Evolutionary conservation across 108 stramenopile species (phyloP).

Genomic region (Nitzschia sp.): DNA sequence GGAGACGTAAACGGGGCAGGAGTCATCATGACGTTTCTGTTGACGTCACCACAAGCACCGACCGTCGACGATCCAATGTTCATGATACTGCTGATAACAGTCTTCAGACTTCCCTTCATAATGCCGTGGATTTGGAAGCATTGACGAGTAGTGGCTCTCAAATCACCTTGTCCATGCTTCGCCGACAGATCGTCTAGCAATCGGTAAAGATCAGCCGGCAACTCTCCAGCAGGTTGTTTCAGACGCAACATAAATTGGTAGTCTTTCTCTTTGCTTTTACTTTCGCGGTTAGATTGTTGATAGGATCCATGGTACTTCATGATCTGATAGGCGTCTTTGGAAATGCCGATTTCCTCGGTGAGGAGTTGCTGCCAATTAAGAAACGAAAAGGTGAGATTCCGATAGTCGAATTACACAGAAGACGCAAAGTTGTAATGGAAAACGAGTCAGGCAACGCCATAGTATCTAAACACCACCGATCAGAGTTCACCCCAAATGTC

Average conservation of each 20-base stretch:
- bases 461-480: too few species aligned
- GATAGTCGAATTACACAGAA: not conserved
- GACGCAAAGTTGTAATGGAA: not conserved
- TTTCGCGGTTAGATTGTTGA: constrained; percentile 95
- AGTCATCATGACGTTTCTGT: constrained; percentile 94
- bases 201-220: constrained; percentile 90
- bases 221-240: constrained; percentile 97
- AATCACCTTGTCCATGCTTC: constrained; percentile 93
- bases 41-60: constrained; percentile 98
- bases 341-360: constrained; percentile 80
- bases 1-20: constrained; percentile 89
- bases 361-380: constrained; percentile 50
- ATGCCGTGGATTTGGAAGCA: constrained; percentile 99
- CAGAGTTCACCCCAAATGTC: constrained; percentile 88
- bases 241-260: constrained; percentile 99
- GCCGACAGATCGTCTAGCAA: constrained; percentile 87
- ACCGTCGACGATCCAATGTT: constrained; percentile 94
- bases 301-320: constrained; percentile 99
- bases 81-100: constrained; percentile 95
- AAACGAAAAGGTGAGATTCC: not conserved
- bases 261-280: constrained; percentile 78
- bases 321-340: constrained; percentile 90
- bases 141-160: constrained; percentile 96
- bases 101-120: constrained; percentile 93
- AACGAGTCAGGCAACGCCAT: not conserved